Percentiles rank a stretch among this genome's conserved stretches.
Conservation (phyloP, 2,329 filamentous ascomycete genomes). For the Nemania serpens region DNA sequence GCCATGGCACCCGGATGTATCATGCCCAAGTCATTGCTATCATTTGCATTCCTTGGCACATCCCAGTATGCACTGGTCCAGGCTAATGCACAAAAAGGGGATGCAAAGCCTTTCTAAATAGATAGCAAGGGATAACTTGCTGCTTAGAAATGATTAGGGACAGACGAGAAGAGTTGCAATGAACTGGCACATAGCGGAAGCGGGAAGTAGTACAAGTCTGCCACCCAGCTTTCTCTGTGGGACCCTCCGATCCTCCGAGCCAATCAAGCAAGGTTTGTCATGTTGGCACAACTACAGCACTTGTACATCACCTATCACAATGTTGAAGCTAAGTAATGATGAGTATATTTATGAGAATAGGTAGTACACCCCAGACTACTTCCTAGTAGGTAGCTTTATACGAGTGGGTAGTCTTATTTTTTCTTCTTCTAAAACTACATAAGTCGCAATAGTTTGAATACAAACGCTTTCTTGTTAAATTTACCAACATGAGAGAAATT, state of each 20-base stretch:
- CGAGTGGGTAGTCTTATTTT: too few relatives aligned
- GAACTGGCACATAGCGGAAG: too few relatives aligned
- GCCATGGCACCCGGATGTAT: background rate
- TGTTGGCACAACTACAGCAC: background rate
- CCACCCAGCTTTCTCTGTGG: background rate
- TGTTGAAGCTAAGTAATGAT: background rate
- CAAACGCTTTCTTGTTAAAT: too few relatives aligned
- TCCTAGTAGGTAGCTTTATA: too few relatives aligned
- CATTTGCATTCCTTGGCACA: background rate
- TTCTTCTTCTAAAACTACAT: too few relatives aligned
- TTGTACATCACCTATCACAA: too few relatives aligned
- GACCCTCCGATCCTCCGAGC: conserved; percentile 29
- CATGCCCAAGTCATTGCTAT: background rate
- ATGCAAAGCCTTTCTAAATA: too few relatives aligned
- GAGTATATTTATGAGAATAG: background rate
- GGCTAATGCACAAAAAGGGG: background rate
- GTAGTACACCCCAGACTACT: too few relatives aligned
- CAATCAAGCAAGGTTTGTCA: conserved; percentile 6
- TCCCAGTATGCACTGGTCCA: background rate
- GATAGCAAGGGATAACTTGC: too few relatives aligned
- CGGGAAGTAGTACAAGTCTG: background rate
- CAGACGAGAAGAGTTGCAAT: background rate
- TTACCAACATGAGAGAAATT: too few relatives aligned
- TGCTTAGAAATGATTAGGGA: background rate
- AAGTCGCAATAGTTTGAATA: too few relatives aligned